A percentile compares a stretch with the other conserved stretches of the same genome.
Evolutionary conservation across 352 stramenopile genomes (phyloP).

Genomic region (Phytophthora parvispora): DNA sequence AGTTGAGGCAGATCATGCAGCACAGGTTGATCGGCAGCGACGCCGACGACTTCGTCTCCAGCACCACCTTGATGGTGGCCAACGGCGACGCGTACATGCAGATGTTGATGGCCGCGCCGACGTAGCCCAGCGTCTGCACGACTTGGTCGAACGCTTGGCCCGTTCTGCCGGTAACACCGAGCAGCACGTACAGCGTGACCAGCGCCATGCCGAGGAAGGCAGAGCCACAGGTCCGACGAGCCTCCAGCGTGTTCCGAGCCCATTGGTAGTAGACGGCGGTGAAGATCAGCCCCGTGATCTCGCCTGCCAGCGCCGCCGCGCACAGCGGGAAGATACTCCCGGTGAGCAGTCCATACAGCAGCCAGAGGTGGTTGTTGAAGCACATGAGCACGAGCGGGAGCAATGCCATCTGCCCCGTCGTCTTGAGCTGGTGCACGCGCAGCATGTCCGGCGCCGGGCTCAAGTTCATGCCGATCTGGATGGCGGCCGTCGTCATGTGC

Average conservation of each 20-base stretch:
- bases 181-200: constrained; percentile 45
- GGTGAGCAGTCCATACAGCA: constrained; percentile 43
- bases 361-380: constrained; percentile 55
- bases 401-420: constrained; percentile 44
- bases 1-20: constrained; percentile 58
- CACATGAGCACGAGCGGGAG: constrained; percentile 53
- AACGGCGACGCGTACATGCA: constrained; percentile 71
- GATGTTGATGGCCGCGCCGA: constrained; percentile 54
- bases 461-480: constrained; percentile 50
- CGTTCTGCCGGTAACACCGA: constrained; percentile 47
- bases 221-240: constrained; percentile 11
- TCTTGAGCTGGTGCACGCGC: constrained; percentile 33
- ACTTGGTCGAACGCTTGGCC: constrained; percentile 27
- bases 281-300: constrained; percentile 31
- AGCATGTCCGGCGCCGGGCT: constrained; percentile 40
- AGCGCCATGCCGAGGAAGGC: constrained; percentile 21
- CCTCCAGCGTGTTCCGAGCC: constrained; percentile 20
- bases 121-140: constrained; percentile 39
- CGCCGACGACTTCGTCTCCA: constrained; percentile 59
- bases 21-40: constrained; percentile 68
- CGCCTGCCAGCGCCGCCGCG: constrained; percentile 20
- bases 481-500: constrained; percentile 35
- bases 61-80: constrained; percentile 55
- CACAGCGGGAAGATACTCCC: constrained; percentile 40
- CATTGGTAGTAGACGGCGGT: constrained; percentile 36